These are phyloP conservation scores for Globisporangium parvum DNA, from an alignment of 352 stramenopile genomes.

Conservation along the genomic window DNA sequence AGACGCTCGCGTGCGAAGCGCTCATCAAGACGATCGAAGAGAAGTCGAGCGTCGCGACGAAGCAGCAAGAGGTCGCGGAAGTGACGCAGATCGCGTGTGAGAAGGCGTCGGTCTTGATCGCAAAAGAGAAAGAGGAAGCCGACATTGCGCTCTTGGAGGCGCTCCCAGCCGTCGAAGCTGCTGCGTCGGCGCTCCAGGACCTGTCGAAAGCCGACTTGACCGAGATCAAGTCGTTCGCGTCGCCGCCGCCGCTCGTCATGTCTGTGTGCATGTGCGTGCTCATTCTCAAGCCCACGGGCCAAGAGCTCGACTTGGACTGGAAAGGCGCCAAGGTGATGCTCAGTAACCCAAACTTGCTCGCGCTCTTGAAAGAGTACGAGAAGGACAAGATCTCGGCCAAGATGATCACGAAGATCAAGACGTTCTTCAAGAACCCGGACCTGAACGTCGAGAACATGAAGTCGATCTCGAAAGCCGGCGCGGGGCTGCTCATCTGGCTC, in stretches of 20 bases:
- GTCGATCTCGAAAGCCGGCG: conserved; percentile 88
- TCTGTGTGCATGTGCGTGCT: conserved; percentile 91
- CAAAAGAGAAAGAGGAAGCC: conserved; percentile 90
- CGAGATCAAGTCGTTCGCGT: conserved; percentile 95
- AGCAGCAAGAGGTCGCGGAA: conserved; percentile 88
- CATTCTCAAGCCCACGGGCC: conserved; percentile 89
- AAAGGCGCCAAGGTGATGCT: conserved; percentile 95
- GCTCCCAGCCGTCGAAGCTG: conserved; percentile 90
- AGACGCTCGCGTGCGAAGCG: conserved; percentile 88
- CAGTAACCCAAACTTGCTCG: conserved; percentile 88
- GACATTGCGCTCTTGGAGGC: conserved; percentile 91
- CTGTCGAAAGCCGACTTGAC: conserved; percentile 94
- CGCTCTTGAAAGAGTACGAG: conserved; percentile 92
- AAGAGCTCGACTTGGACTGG: conserved; percentile 90
- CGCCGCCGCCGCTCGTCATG: conserved; percentile 90
- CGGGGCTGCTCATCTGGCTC: conserved; percentile 91
- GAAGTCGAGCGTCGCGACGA: conserved; percentile 89
- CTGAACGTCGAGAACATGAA: conserved; percentile 95
- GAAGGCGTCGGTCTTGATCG: conserved; percentile 89
- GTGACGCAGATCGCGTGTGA: conserved; percentile 88
- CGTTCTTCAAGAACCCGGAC: conserved; percentile 92
- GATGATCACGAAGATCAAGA: conserved; percentile 94
- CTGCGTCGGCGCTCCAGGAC: conserved; percentile 90
- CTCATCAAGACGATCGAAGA: conserved; percentile 95
- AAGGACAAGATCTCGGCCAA: conserved; percentile 95